Evolutionary conservation across 495 filamentous ascomycete genomes (phyloP).

Genomic region (Sordaria brevicollis): DNA sequence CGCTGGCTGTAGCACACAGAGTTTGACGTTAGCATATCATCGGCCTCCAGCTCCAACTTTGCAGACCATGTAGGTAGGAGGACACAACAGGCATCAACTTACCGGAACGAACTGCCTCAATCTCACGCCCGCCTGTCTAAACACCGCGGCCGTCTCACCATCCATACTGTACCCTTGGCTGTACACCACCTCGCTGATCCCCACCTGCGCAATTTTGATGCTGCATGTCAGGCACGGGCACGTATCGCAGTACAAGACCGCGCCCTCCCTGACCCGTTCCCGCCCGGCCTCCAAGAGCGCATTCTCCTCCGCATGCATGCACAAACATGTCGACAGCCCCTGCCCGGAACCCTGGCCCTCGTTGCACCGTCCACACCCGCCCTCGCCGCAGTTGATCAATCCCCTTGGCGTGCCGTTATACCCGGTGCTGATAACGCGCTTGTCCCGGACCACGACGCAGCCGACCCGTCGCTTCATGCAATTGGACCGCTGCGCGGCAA

Average conservation of each 20-base stretch:
- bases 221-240: conserved; percentile 97
- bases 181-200: conserved; percentile 91
- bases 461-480: conserved; percentile 98
- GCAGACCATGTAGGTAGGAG: not conserved
- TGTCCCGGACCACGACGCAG: conserved; percentile 84
- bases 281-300: conserved; percentile 87
- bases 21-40: conserved; percentile 6
- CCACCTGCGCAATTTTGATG: conserved; percentile 94
- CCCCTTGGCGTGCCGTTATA: conserved; percentile 93
- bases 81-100: conserved; percentile 22
- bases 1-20: conserved; percentile 27
- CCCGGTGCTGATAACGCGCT: conserved; percentile 86
- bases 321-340: conserved; percentile 76
- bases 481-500: conserved; percentile 85
- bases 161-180: conserved; percentile 92
- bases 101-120: conserved; percentile 78
- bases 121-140: conserved; percentile 62
- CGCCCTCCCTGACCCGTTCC: conserved; percentile 72
- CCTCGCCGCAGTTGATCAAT: conserved; percentile 81
- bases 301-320: conserved; percentile 95
- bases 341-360: conserved; percentile 53
- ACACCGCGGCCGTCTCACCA: conserved; percentile 66
- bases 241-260: conserved; percentile 89
- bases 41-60: not conserved
- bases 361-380: conserved; percentile 87